Conservation (phyloP, 2,329 filamentous ascomycete species). For the Dothideomycetes sp. region DNA sequence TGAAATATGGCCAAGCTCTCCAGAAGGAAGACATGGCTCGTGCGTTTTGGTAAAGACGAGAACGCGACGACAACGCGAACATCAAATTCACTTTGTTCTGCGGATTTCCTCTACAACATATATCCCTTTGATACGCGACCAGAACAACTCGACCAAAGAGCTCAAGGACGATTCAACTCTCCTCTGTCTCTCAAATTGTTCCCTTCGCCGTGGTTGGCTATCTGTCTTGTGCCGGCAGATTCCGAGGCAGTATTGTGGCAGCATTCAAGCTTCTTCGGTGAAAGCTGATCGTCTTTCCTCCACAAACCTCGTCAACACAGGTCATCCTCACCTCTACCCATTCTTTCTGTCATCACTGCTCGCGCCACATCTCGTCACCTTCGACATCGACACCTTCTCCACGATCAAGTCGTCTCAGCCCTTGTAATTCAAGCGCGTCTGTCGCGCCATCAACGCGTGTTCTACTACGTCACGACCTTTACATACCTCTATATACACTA, state of each 20-base stretch:
- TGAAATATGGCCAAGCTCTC: too few species aligned
- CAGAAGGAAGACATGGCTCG: too few species aligned
- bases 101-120: too few species aligned
- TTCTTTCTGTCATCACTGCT: conserved; percentile 8
- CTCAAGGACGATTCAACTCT: too few species aligned
- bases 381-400: not conserved
- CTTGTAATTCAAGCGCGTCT: conserved; percentile 4
- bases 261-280: not conserved
- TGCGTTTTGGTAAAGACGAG: too few species aligned
- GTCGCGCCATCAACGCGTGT: conserved; percentile 13
- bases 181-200: too few species aligned
- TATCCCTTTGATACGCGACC: too few species aligned
- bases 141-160: too few species aligned
- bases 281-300: not conserved
- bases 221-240: not conserved
- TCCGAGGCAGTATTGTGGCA: not conserved
- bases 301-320: not conserved
- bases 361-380: not conserved
- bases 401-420: too few species aligned
- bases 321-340: not conserved
- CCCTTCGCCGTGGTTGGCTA: too few species aligned
- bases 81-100: too few species aligned
- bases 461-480: conserved; percentile 13
- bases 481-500: not conserved
- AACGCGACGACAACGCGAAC: too few species aligned